Evolutionary conservation across 1,284 basidiomycete species (phyloP).

Genomic region (Ustilago loliicola): DNA sequence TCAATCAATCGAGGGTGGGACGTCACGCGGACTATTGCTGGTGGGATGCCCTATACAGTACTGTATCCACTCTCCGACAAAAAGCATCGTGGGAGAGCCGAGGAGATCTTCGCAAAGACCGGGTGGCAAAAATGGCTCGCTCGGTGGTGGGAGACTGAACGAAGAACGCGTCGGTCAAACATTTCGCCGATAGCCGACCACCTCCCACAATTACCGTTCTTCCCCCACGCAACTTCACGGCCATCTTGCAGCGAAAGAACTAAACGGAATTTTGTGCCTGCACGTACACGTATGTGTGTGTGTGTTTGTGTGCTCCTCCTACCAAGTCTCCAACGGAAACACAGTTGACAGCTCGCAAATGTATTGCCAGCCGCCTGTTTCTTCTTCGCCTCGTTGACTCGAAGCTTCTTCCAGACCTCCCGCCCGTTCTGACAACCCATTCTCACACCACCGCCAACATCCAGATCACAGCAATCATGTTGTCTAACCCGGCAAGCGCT

Average conservation of each 20-base stretch:
- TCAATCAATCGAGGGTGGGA: too few species aligned
- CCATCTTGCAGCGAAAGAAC: too few species aligned
- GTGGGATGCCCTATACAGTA: too few species aligned
- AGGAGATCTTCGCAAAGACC: too few species aligned
- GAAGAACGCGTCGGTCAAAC: conserved; percentile 23
- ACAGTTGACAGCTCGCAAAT: background rate
- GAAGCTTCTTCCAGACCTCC: background rate
- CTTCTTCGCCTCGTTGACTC: background rate
- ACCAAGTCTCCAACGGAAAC: conserved; percentile 21
- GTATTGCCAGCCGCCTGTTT: conserved; percentile 11
- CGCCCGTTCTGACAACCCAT: background rate
- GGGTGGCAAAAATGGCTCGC: background rate
- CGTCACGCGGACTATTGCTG: too few species aligned
- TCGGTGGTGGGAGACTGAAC: background rate
- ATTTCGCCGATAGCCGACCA: background rate
- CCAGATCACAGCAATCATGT: conserved; percentile 7
- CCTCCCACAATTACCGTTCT: background rate
- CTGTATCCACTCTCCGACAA: too few species aligned
- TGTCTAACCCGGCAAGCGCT: conserved; percentile 23
- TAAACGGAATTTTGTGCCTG: background rate
- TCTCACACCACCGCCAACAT: conserved; percentile 11
- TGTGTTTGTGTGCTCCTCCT: background rate
- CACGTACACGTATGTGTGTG: conserved; percentile 3
- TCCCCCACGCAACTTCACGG: too few species aligned
- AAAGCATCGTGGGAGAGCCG: too few species aligned